Conservation (phyloP, 331 rosid species). For the Quercus tomentella region DNA sequence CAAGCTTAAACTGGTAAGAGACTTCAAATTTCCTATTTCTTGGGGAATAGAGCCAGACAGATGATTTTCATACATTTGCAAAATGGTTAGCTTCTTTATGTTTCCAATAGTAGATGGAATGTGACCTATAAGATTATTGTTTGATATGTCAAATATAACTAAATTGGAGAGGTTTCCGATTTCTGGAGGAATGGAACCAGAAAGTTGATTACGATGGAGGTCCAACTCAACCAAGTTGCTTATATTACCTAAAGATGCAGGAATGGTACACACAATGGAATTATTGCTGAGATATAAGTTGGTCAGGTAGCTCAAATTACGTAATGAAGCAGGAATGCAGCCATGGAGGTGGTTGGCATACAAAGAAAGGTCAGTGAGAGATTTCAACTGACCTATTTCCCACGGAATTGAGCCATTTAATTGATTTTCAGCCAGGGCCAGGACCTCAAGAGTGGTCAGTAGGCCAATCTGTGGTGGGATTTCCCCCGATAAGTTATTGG, state of each 20-base stretch:
- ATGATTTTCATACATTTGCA: no score
- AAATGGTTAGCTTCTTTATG: background rate
- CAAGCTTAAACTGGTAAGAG: fast-evolving
- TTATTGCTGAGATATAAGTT: no score
- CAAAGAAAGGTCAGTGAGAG: background rate
- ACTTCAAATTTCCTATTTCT: no score
- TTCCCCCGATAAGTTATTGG: no score
- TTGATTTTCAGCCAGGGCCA: background rate
- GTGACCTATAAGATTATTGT: constrained; percentile 4
- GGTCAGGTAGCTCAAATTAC: no score
- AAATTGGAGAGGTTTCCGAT: background rate
- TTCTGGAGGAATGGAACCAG: background rate
- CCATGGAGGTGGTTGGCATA: background rate
- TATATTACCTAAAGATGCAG: no score
- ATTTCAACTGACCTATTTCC: background rate
- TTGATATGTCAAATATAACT: constrained; percentile 7
- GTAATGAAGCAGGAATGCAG: no score
- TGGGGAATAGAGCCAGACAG: no score
- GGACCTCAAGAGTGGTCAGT: background rate
- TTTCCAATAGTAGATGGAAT: constrained; percentile 17
- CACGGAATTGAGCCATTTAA: background rate
- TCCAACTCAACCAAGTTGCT: fast-evolving
- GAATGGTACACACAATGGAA: no score
- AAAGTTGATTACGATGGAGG: background rate
- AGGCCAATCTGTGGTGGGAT: no score